Percentiles rank a stretch among this genome's conserved stretches.
Evolutionary conservation across 371 early-diverging fungal genomes (phyloP).

Genomic region (Mucor sp.): DNA sequence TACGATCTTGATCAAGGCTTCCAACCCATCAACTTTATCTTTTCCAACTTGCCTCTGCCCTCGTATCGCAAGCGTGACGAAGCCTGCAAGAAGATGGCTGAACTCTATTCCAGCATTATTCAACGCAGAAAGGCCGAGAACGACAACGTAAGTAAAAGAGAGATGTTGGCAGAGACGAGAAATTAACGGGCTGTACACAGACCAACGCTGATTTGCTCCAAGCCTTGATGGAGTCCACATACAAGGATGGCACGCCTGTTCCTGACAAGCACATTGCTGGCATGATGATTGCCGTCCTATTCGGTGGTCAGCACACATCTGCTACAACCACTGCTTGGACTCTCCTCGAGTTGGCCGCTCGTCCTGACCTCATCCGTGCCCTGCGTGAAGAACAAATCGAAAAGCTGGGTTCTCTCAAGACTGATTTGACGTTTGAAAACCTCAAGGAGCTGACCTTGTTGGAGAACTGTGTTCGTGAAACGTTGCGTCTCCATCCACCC

Average conservation of each 20-base stretch:
- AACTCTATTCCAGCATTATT: slow-evolving; percentile 82
- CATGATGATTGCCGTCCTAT: slow-evolving; percentile 94
- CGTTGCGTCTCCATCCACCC: slow-evolving; percentile 93
- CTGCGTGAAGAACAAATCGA: slow-evolving; percentile 69
- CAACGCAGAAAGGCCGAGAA: slow-evolving; percentile 68
- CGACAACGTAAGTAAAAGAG: slow-evolving; percentile 32
- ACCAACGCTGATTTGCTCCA: slow-evolving; percentile 76
- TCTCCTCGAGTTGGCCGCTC: slow-evolving; percentile 81
- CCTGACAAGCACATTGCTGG: slow-evolving; percentile 86
- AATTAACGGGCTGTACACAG: slow-evolving; percentile 3
- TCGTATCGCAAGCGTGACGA: slow-evolving; percentile 77
- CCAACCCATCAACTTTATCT: slow-evolving; percentile 91
- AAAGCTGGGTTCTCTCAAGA: slow-evolving; percentile 60
- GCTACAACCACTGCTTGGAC: slow-evolving; percentile 95
- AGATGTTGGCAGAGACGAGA: not conserved
- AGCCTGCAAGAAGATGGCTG: slow-evolving; percentile 84
- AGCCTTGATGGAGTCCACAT: slow-evolving; percentile 81
- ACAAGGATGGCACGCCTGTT: slow-evolving; percentile 83
- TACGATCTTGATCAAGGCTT: slow-evolving; percentile 95
- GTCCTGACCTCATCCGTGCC: slow-evolving; percentile 65
- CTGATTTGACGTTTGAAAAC: slow-evolving; percentile 72
- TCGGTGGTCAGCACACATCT: slow-evolving; percentile 97
- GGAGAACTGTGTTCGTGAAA: slow-evolving; percentile 87
- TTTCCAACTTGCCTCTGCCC: slow-evolving; percentile 50
- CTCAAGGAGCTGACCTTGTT: slow-evolving; percentile 77